A percentile compares a stretch with the other conserved stretches of the same genome.
phyloP scores from a whole-genome alignment of 257 asterid genomes.

The Orobanche coerulescens region DNA sequence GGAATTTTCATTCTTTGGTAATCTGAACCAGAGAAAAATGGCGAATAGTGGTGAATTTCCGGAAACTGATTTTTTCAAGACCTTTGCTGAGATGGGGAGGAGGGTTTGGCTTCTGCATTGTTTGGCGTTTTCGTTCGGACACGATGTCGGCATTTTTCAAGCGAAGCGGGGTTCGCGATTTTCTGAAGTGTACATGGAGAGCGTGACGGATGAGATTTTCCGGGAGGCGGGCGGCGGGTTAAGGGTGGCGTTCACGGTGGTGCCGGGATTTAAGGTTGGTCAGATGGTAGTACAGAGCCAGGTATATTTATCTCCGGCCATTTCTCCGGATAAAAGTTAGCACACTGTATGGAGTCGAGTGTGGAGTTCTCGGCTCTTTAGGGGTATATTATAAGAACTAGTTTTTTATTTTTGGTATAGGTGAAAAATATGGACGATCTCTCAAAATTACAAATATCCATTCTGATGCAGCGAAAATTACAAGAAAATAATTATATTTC shows the following conservation, averaged over 20 bases:
- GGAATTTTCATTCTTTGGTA: conserved; percentile 86
- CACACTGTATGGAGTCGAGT: neutral
- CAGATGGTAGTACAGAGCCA: conserved; percentile 80
- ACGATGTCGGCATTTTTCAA: conserved; percentile 55
- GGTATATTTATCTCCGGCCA: conserved; percentile 53
- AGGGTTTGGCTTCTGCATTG: conserved; percentile 80
- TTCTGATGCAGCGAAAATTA: too few species aligned
- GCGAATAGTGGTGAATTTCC: conserved; percentile 73
- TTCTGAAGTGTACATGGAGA: conserved; percentile 85
- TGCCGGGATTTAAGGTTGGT: conserved; percentile 84
- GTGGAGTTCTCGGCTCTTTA: too few species aligned
- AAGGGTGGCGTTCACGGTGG: conserved; percentile 82
- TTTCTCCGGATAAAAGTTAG: conserved; percentile 28
- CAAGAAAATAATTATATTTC: too few species aligned
- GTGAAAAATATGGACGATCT: too few species aligned
- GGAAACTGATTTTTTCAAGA: conserved; percentile 72
- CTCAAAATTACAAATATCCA: too few species aligned
- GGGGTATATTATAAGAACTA: too few species aligned
- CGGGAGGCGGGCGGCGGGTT: conserved; percentile 35
- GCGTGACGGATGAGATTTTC: conserved; percentile 60
- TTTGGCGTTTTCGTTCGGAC: conserved; percentile 53
- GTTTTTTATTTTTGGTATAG: too few species aligned
- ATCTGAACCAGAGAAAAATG: conserved; percentile 65
- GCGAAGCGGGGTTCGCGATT: conserved; percentile 42
- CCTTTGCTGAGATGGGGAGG: conserved; percentile 87